phyloP scores from a whole-genome alignment of 495 filamentous ascomycete genomes.

The Xylaria sp. region DNA sequence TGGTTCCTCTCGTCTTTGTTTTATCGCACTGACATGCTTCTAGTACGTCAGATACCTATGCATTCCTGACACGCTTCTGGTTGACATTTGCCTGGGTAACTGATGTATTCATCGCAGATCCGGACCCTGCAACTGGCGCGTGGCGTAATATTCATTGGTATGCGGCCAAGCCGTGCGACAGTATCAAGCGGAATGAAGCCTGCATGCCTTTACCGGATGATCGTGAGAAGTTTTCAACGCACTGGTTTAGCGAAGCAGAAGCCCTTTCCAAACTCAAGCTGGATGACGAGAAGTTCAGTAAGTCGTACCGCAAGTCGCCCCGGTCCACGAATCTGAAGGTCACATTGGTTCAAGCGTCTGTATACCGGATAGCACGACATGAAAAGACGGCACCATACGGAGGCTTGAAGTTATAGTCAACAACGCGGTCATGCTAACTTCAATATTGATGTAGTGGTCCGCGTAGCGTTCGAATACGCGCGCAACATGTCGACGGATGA shows the following conservation, averaged over 20 bases:
- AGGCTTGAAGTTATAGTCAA: not conserved
- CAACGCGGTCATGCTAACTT: slow-evolving; percentile 14
- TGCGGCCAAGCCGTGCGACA: slow-evolving; percentile 37
- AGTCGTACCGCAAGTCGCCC: slow-evolving; percentile 23
- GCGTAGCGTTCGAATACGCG: slow-evolving; percentile 35
- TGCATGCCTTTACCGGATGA: slow-evolving; percentile 31
- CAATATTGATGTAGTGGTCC: slow-evolving; percentile 34
- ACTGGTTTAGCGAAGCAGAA: slow-evolving; percentile 37
- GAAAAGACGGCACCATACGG: not conserved
- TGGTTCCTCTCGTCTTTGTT: slow-evolving; percentile 16
- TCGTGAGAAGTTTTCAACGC: slow-evolving; percentile 40
- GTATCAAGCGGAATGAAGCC: slow-evolving; percentile 32
- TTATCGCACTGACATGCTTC: slow-evolving; percentile 22
- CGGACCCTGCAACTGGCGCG: slow-evolving; percentile 42
- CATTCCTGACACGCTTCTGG: not conserved
- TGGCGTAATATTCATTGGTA: slow-evolving; percentile 45
- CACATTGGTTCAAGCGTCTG: not conserved
- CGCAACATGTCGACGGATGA: slow-evolving; percentile 38
- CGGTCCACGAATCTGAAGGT: not conserved
- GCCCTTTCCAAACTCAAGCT: slow-evolving; percentile 38
- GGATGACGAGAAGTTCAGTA: slow-evolving; percentile 43
- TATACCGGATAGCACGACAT: slow-evolving; percentile 11
- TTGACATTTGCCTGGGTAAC: slow-evolving; percentile 12
- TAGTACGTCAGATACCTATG: slow-evolving; percentile 24
- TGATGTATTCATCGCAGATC: slow-evolving; percentile 35